Evolutionary conservation across 73 alveolate genomes (phyloP).

Genomic region (Paramecium tetraurelia): DNA sequence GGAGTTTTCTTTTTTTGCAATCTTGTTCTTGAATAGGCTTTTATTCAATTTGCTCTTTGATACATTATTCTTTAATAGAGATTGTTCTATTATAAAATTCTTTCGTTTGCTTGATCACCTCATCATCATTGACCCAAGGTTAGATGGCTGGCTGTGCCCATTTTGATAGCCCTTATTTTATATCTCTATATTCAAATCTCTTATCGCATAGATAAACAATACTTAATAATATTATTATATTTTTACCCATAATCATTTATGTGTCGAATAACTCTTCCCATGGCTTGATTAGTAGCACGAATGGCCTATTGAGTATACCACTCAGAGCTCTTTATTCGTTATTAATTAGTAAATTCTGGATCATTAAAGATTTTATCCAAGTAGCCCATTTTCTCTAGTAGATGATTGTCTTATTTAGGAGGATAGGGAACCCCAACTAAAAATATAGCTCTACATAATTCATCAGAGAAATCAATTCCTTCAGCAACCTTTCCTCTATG

Average conservation of each 20-base stretch:
- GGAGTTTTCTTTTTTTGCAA: background rate
- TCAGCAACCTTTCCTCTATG: slow-evolving; percentile 93
- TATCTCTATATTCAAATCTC: background rate
- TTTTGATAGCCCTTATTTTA: background rate
- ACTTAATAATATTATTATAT: background rate
- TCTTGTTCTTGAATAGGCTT: background rate
- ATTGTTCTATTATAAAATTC: background rate
- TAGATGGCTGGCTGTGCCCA: slow-evolving; percentile 12
- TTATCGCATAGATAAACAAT: slow-evolving; percentile 24
- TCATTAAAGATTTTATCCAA: slow-evolving; percentile 69
- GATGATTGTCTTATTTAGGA: slow-evolving; percentile 82
- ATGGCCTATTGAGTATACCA: slow-evolving; percentile 94
- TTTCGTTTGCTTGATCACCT: background rate
- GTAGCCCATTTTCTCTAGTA: slow-evolving; percentile 82
- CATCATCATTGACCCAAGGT: background rate
- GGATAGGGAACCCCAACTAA: slow-evolving; percentile 96
- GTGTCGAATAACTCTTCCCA: slow-evolving; percentile 97
- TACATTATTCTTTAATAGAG: background rate
- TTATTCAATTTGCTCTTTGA: background rate
- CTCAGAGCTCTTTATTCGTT: slow-evolving; percentile 79
- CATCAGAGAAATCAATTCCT: slow-evolving; percentile 95
- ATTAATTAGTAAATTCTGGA: slow-evolving; percentile 59
- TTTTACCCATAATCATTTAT: slow-evolving; percentile 88
- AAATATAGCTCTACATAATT: slow-evolving; percentile 90
- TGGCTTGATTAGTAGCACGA: slow-evolving; percentile 91